Conservation (phyloP, 2,329 filamentous ascomycete species). For the Cordyceps fumosorosea region DNA sequence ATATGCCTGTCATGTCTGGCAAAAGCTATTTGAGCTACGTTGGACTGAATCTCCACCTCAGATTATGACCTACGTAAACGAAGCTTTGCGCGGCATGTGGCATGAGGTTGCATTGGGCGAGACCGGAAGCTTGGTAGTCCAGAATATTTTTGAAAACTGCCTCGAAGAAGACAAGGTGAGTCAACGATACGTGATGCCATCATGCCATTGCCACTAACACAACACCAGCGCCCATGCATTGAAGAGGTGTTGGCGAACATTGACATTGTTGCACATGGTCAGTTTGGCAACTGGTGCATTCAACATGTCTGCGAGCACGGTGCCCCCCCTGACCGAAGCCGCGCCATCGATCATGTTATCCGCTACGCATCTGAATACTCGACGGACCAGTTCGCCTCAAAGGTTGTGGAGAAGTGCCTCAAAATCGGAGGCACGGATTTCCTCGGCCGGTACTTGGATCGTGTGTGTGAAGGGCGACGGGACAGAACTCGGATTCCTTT, state of each 20-base stretch:
- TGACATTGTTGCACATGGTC: slow-evolving; percentile 91
- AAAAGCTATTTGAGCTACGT: slow-evolving; percentile 96
- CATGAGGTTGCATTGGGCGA: slow-evolving; percentile 95
- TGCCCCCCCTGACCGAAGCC: slow-evolving; percentile 79
- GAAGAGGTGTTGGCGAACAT: slow-evolving; percentile 94
- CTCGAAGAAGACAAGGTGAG: slow-evolving; percentile 94
- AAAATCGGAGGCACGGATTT: slow-evolving; percentile 94
- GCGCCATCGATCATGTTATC: slow-evolving; percentile 92
- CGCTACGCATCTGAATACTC: slow-evolving; percentile 92
- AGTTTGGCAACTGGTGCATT: slow-evolving; percentile 99
- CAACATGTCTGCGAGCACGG: slow-evolving; percentile 99
- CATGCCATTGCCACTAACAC: slow-evolving; percentile 14
- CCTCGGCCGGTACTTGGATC: slow-evolving; percentile 83
- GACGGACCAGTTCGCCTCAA: slow-evolving; percentile 98
- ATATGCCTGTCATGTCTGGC: slow-evolving; percentile 98
- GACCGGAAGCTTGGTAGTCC: slow-evolving; percentile 94
- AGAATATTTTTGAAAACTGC: slow-evolving; percentile 99
- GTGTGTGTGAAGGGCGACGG: slow-evolving; percentile 83
- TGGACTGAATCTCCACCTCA: slow-evolving; percentile 93
- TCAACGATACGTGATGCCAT: not conserved
- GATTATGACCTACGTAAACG: slow-evolving; percentile 98
- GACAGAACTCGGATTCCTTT: slow-evolving; percentile 93
- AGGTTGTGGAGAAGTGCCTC: slow-evolving; percentile 97
- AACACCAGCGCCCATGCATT: slow-evolving; percentile 77
- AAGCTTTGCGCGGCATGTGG: slow-evolving; percentile 94